These are phyloP conservation scores for Amanita muscaria DNA, from an alignment of 768 basidiomycete genomes.

Conservation along the genomic window DNA sequence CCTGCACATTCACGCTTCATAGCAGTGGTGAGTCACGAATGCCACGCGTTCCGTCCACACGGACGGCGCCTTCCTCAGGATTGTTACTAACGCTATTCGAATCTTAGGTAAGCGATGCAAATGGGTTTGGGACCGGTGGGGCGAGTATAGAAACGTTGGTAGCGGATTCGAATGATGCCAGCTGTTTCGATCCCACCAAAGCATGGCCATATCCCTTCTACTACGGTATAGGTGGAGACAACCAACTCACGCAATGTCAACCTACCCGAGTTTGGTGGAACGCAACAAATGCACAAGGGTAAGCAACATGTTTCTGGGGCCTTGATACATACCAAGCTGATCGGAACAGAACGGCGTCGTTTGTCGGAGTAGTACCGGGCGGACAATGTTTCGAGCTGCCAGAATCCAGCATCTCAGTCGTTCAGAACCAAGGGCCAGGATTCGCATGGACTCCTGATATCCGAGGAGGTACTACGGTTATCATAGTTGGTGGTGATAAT, in stretches of 20 bases:
- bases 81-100: too few relatives aligned
- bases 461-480: not conserved
- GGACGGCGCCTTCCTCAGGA: too few relatives aligned
- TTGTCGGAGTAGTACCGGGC: constrained; percentile 71
- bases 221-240: constrained; percentile 52
- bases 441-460: not conserved
- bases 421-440: constrained; percentile 28
- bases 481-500: not conserved
- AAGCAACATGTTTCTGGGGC: constrained; percentile 12
- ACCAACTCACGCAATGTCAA: constrained; percentile 57
- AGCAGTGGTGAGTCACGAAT: constrained; percentile 45
- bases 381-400: constrained; percentile 67
- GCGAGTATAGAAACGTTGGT: constrained; percentile 61
- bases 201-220: constrained; percentile 45
- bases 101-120: constrained; percentile 26
- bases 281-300: constrained; percentile 43
- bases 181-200: constrained; percentile 48
- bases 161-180: constrained; percentile 36
- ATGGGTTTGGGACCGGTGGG: constrained; percentile 59
- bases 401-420: constrained; percentile 34
- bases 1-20: constrained; percentile 67
- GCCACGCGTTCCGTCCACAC: too few relatives aligned
- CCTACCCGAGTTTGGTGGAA: constrained; percentile 65
- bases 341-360: constrained; percentile 39
- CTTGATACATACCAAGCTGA: not conserved